These are phyloP conservation scores for Acorus calamus DNA, from an alignment of 106 monocot genomes.

Conservation along the genomic window DNA sequence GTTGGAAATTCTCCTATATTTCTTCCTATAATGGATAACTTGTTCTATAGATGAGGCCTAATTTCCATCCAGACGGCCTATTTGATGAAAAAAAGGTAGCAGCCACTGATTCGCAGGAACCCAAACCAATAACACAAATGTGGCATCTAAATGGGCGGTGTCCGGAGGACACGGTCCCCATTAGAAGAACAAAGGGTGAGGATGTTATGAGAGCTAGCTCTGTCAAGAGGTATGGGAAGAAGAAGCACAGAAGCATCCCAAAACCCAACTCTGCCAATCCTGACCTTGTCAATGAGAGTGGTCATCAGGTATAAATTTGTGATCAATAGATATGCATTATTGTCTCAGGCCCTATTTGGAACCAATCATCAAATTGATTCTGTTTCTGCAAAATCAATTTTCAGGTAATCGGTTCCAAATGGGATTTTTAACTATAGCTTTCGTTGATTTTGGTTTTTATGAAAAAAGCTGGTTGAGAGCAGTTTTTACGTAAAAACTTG, in stretches of 20 bases:
- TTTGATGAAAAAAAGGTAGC: constrained; percentile 36
- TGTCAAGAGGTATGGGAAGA: constrained; percentile 59
- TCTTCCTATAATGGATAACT: background rate
- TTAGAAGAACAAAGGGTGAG: constrained; percentile 67
- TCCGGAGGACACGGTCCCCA: too few species aligned
- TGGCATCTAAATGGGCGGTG: too few species aligned
- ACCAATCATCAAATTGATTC: too few species aligned
- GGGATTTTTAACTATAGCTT: too few species aligned
- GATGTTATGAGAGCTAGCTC: constrained; percentile 72
- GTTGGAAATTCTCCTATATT: background rate
- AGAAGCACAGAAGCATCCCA: constrained; percentile 45
- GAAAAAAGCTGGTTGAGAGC: too few species aligned
- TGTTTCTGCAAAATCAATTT: too few species aligned
- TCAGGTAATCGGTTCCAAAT: too few species aligned
- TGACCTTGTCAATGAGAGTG: constrained; percentile 58
- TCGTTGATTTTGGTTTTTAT: too few species aligned
- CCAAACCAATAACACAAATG: too few species aligned
- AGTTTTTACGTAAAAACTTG: too few species aligned
- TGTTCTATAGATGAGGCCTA: constrained; percentile 52
- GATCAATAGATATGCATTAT: background rate
- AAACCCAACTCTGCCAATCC: constrained; percentile 43
- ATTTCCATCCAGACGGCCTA: constrained; percentile 55
- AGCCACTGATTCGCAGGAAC: too few species aligned
- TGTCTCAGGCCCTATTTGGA: too few species aligned
- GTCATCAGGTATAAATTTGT: constrained; percentile 54